Evolutionary conservation across 768 basidiomycete species (phyloP), one percentile per base, ranked within the genome.

Genomic region (Pleurotus eryngii): DNA sequence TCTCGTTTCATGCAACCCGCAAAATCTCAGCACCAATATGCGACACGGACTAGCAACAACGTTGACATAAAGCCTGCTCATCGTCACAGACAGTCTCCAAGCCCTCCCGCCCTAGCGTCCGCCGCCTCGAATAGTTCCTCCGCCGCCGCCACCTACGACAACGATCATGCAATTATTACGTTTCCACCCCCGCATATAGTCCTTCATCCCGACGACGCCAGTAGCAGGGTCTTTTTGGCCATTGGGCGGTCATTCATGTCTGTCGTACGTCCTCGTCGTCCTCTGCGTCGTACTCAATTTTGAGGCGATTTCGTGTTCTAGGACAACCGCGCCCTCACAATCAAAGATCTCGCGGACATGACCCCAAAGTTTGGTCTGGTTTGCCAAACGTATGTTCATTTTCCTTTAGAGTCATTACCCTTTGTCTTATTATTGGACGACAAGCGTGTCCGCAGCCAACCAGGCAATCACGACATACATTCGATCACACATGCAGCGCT

Each of bases 381-480:
- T 57, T 89, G 88, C 70, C 87, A 89, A 75, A 91, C 88, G 89
- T 92, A 61, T 60, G 81, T 79, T 59, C 30, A 35, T 69, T 70
- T 57, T 56, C 46, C 43, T 57, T 57, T 20, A 55, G 22, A 37
- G 50, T 49, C 58, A 38, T 43, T 60, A 39, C 55, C 57, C 46
- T 60, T 51, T 48, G 55, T 51, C 62, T 68, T 39, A 55, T 37
- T 60, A 60, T 57, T 50, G 51, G 55, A 38, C 60, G 50, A 63
- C 6, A 63, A 92, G 89, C 67, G 79, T 83, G 43, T 89, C 88
- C 46, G 89, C 89, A 56, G 89, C 90, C 12, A 84, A 84, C 42
- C 89, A 92, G 70, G 87, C 89, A 11, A 89, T 92, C 64, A 89
- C 89, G 3, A 88, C 87, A n/a, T 91, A 88, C 67, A 85, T 91